phyloP scores from a whole-genome alignment of 2,329 filamentous ascomycete species.

The Aspergillus glaucus region DNA sequence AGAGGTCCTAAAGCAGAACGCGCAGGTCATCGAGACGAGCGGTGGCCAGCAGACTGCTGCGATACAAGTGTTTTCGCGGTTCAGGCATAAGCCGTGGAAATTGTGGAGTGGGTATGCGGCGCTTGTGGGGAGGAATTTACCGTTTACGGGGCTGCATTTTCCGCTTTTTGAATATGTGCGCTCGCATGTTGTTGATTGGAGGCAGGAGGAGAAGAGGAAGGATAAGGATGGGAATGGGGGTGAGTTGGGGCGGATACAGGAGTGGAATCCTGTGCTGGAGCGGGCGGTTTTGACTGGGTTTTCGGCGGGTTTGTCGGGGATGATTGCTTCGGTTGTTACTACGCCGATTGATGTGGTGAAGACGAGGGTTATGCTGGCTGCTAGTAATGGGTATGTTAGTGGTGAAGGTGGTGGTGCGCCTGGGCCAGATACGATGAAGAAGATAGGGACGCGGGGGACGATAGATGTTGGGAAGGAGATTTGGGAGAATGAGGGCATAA shows the following conservation, averaged over 20 bases:
- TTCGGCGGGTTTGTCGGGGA: constrained; percentile 68
- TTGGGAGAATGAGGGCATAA: constrained; percentile 59
- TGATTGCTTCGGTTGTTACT: constrained; percentile 70
- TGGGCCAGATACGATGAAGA: constrained; percentile 3
- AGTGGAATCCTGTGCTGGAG: constrained; percentile 48
- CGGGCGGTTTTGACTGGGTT: constrained; percentile 64
- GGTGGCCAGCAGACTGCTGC: constrained; percentile 33
- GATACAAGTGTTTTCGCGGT: constrained; percentile 52
- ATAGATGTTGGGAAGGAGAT: constrained; percentile 61
- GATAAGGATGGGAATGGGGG: constrained; percentile 28
- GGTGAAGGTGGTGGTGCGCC: not conserved
- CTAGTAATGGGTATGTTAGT: constrained; percentile 28
- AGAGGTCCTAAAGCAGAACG: constrained; percentile 90
- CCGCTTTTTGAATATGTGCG: constrained; percentile 74
- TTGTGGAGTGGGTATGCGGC: constrained; percentile 70
- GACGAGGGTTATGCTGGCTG: constrained; percentile 77
- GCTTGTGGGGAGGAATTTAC: constrained; percentile 73
- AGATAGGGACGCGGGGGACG: constrained; percentile 36
- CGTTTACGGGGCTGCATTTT: constrained; percentile 83
- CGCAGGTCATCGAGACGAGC: constrained; percentile 63
- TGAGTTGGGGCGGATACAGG: constrained; percentile 10
- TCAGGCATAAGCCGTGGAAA: constrained; percentile 50
- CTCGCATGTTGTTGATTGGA: constrained; percentile 42
- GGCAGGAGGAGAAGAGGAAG: constrained; percentile 27
- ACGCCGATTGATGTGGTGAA: constrained; percentile 88